Base-by-base conservation (phyloP, 805 yeast species). In the Grigorovia transvaalensis region DNA sequence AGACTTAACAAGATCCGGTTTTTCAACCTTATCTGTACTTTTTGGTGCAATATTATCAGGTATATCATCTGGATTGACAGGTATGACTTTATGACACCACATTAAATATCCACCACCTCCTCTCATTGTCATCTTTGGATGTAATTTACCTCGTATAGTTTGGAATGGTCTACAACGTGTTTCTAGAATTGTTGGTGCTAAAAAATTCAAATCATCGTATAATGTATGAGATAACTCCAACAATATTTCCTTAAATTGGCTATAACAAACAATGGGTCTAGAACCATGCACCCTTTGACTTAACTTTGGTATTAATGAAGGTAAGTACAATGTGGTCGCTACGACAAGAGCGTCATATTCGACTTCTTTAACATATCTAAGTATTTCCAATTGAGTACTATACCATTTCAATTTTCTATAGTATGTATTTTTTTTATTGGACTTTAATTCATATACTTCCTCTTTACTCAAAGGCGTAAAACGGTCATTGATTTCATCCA, bases 71-170 rank as follows among this genome's bases (percentile, higher is more conserved):
- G 55, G 56, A 20, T 46, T 49, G 12, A 47, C 49, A 4, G 96
- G 96, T 50, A 81, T 71, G 0, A 93, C 97, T 48, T 86, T 75
- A 15, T 86, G 78, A 2, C 91, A 95, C 72, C 81, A 77, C 57
- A 89, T 71, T 2, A 93, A 65, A 65, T 81, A 91, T 0, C 99
- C 99, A 38, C 97, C 98, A 53, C 85, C 90, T 7, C 96, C 89
- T 60, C 88, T 77, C 76, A 84, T 82, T 0, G 97, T 87, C 99
- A 93, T 93, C 54, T 83, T 64, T 0, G 99, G 99, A 67, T 93
- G 99, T 61, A 91, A 73, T 64, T 95, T 82, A 8, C 98, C 99
- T 18, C 95, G 88, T 30, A 91, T 80, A 2, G 97, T 88, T 71
- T 93, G 99, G 65, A 85, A 90, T 48, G 82, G 83, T 56, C 97